Evolutionary conservation across 768 basidiomycete genomes (phyloP).

Genomic region (Phaffia australis): DNA sequence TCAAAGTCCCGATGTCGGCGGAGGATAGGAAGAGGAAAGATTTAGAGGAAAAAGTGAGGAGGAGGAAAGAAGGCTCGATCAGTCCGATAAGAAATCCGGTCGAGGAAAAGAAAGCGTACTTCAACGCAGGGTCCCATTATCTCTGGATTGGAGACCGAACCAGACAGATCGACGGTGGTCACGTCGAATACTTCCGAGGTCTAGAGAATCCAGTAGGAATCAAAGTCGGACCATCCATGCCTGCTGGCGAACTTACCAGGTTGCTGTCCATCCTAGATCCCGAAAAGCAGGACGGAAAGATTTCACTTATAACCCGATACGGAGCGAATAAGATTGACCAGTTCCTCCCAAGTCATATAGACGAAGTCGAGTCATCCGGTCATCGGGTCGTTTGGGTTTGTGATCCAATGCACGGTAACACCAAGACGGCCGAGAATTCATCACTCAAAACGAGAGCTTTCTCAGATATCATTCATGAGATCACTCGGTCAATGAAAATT

Average conservation of each 20-base stretch:
- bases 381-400: conserved; percentile 91
- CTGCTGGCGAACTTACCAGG: conserved; percentile 58
- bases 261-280: conserved; percentile 83
- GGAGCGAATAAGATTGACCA: conserved; percentile 76
- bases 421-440: conserved; percentile 58
- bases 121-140: conserved; percentile 23
- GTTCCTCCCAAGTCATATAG: conserved; percentile 68
- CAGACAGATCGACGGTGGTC: conserved; percentile 78
- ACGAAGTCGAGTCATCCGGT: conserved; percentile 60
- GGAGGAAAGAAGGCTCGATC: background rate
- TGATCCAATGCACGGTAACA: conserved; percentile 98
- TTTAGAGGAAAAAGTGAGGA: background rate
- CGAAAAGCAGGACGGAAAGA: conserved; percentile 62
- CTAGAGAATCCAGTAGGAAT: conserved; percentile 89
- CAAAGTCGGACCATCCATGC: conserved; percentile 89
- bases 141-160: conserved; percentile 97
- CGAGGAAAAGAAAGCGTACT: conserved; percentile 16
- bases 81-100: background rate
- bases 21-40: background rate
- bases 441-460: conserved; percentile 84
- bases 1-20: background rate
- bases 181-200: conserved; percentile 89
- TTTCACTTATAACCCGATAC: conserved; percentile 87
- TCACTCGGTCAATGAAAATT: conserved; percentile 68
- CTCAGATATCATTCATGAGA: conserved; percentile 69